These are phyloP conservation scores for Talaromyces piceae DNA, from an alignment of 2,329 filamentous ascomycete species.

Conservation along the genomic window DNA sequence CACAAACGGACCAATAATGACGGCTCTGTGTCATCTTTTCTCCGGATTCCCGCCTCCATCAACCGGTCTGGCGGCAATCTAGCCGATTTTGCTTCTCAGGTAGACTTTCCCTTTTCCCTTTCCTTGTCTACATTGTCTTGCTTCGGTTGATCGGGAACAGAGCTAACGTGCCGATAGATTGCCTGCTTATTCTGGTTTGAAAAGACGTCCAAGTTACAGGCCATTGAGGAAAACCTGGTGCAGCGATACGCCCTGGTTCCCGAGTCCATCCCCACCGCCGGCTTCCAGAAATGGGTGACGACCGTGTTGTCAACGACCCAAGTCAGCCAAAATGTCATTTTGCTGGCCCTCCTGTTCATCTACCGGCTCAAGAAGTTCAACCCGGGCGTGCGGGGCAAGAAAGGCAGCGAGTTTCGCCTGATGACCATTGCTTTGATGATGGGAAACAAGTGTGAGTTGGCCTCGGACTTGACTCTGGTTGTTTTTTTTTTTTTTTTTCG, in stretches of 20 bases:
- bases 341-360: conserved; percentile 84
- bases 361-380: conserved; percentile 89
- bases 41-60: conserved; percentile 69
- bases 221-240: conserved; percentile 54
- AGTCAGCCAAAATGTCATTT: conserved; percentile 89
- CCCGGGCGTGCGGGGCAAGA: conserved; percentile 78
- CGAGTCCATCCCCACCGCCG: conserved; percentile 67
- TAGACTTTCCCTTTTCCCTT: conserved; percentile 30
- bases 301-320: conserved; percentile 88
- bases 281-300: conserved; percentile 90
- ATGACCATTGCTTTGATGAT: conserved; percentile 95
- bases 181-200: conserved; percentile 99
- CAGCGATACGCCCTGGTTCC: conserved; percentile 52
- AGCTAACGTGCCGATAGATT: too few relatives aligned
- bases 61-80: conserved; percentile 67
- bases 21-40: conserved; percentile 41
- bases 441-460: conserved; percentile 81
- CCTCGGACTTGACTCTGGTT: too few relatives aligned
- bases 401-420: conserved; percentile 86
- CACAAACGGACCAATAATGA: conserved; percentile 23
- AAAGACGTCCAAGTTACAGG: conserved; percentile 67
- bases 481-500: too few relatives aligned
- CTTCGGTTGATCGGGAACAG: too few relatives aligned
- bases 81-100: conserved; percentile 76
- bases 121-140: background rate